Evolutionary conservation across 345 rosid species (phyloP).

Genomic region (Eucalyptus tenuipes): DNA sequence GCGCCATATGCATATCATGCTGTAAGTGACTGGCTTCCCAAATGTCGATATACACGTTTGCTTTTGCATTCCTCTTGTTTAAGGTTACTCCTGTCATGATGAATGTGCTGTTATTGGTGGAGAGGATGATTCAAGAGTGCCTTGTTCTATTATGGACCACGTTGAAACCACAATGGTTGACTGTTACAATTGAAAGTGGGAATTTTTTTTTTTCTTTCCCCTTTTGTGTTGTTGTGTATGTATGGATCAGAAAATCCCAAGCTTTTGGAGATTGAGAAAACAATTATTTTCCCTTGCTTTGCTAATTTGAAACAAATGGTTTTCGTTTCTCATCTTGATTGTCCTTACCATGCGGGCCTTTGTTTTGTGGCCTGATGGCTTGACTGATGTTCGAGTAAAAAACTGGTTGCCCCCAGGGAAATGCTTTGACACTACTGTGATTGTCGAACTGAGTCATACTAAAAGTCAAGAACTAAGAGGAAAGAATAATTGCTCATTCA

Average conservation of each 20-base stretch:
- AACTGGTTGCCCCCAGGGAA: not conserved
- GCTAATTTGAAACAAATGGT: not conserved
- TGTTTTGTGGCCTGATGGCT: not conserved
- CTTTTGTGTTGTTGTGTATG: not conserved
- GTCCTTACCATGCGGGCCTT: not conserved
- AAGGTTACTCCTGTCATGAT: not conserved
- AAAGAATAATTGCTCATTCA: not conserved
- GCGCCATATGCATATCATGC: conserved; percentile 88
- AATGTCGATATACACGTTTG: not conserved
- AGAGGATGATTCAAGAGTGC: not conserved
- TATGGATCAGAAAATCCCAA: not conserved
- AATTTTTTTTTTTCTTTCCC: not conserved
- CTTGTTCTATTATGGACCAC: not conserved
- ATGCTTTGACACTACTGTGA: not conserved
- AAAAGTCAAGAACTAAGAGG: not conserved
- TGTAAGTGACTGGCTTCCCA: conserved; percentile 22
- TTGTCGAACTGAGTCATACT: not conserved
- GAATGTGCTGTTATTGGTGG: not conserved
- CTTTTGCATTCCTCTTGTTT: not conserved
- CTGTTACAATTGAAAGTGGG: not conserved
- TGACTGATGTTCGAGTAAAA: not conserved
- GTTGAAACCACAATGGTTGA: not conserved
- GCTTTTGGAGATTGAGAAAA: not conserved
- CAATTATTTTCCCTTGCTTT: not conserved
- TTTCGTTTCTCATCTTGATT: not conserved